Evolutionary conservation across 805 yeast genomes (phyloP), one percentile per base, ranked within the genome.

Genomic region (Ogataea zsoltii): DNA sequence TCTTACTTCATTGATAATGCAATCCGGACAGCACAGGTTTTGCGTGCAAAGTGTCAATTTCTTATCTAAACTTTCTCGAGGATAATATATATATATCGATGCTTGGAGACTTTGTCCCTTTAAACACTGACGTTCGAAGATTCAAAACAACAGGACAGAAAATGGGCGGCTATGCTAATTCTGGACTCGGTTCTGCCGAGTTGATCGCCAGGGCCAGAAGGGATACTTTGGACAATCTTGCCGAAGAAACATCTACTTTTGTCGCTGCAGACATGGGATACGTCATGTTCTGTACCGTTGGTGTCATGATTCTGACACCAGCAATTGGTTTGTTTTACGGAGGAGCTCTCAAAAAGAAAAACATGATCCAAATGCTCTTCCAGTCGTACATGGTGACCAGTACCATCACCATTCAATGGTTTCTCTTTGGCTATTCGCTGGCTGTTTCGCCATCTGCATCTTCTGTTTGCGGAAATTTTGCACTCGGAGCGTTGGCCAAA

Each of bases 251-350:
- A 1, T 61, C 70, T 10, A 62, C 71, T 3, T 65, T 43, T 36
- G 43, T 39, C 10, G 48, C 73, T 1, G 69, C 73, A 7, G 81
- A 77, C 53, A 75, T 77, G 77, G 79, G 70, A 7, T 77, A 74
- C 45, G 69, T 76, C 10, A 51, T 74, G 62, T 66, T 73, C 47
- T 72, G 75, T 50, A 62, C 82, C 0, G 72, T 77, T 14, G 70
- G 72, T 7, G 79, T 80, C 15, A 72, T 71, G 57, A 63, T 74
- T 42, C 66, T 74, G 54, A 74, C 77, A 1, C 77, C 79, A 3
- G 65, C 53, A 12, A 72, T 74, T 55, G 76, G 74, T 29, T 54
- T 74, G 42, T 72, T 69, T 49, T 74, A 74, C 49, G 69, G 69
- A n/a, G 77, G 77, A 38, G 56, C 66, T 1, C 57, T 73, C 36